Percentiles rank a stretch among this genome's conserved stretches.
phyloP scores from a whole-genome alignment of 306 rosid species.

The Leucaena leucocephala region DNA sequence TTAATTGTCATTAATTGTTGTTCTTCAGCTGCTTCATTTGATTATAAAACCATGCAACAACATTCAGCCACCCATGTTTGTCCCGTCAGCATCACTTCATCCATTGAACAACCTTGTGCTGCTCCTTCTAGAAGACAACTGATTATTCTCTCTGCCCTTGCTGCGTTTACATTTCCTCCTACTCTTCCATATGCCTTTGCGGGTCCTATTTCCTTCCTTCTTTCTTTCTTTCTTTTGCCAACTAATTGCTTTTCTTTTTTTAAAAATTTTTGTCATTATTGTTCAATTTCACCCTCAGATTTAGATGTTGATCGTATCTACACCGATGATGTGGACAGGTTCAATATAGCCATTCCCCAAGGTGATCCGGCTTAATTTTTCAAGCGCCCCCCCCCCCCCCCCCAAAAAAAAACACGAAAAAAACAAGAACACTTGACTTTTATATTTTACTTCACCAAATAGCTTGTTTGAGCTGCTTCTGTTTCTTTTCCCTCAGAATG shows the following conservation, averaged over 20 bases:
- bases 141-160: conserved; percentile 42
- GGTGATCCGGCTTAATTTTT: conserved; percentile 47
- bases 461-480: conserved; percentile 13
- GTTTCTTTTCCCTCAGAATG: conserved; percentile 50
- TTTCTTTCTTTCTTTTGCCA: neutral
- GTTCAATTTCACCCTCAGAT: conserved; percentile 12
- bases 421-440: neutral
- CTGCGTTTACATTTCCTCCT: conserved; percentile 46
- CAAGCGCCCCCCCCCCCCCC: too few relatives aligned
- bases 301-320: conserved; percentile 62
- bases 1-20: neutral
- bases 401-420: too few relatives aligned
- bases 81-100: conserved; percentile 33
- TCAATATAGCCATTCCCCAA: conserved; percentile 74
- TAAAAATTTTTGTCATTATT: neutral
- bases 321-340: conserved; percentile 75
- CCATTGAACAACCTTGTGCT: conserved; percentile 16
- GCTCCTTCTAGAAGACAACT: conserved; percentile 59
- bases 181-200: conserved; percentile 21
- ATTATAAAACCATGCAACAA: neutral
- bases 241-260: neutral
- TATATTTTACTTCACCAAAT: neutral
- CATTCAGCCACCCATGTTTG: neutral
- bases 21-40: neutral
- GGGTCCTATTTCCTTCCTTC: neutral